These are phyloP conservation scores for Komagataella populi DNA, from an alignment of 805 yeast genomes.

Conservation along the genomic window DNA sequence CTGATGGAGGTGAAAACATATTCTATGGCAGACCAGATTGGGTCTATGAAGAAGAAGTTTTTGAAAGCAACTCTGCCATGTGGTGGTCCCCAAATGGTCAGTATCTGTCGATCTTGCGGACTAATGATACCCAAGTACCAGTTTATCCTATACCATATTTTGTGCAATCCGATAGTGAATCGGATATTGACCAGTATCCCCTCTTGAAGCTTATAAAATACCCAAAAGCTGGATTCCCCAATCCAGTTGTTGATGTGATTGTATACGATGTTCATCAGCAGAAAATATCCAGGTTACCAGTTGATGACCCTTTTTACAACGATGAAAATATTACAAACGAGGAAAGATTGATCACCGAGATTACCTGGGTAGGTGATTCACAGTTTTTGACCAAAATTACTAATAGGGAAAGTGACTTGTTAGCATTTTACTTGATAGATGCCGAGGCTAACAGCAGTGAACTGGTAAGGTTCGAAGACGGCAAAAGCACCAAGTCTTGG, in stretches of 20 bases:
- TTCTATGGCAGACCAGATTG: conserved; percentile 89
- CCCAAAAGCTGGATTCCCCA: conserved; percentile 74
- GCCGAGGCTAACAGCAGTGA: conserved; percentile 21
- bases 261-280: conserved; percentile 24
- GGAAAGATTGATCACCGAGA: conserved; percentile 48
- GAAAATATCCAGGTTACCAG: conserved; percentile 8
- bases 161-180: conserved; percentile 33
- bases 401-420: conserved; percentile 53
- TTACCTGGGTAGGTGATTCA: conserved; percentile 51
- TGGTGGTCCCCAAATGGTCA: conserved; percentile 83
- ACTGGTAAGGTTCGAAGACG: conserved; percentile 34
- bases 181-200: conserved; percentile 33
- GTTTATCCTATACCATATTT: conserved; percentile 65
- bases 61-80: conserved; percentile 51
- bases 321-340: conserved; percentile 23
- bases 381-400: conserved; percentile 42
- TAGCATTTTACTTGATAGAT: conserved; percentile 43
- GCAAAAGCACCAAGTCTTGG: conserved; percentile 45
- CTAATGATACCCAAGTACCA: conserved; percentile 65
- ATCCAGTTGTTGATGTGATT: conserved; percentile 50
- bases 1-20: conserved; percentile 54
- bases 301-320: conserved; percentile 25
- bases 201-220: conserved; percentile 49
- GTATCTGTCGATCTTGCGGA: conserved; percentile 47
- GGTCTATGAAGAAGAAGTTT: conserved; percentile 90